These are phyloP conservation scores for Ogataea nonfermentans DNA, from an alignment of 805 yeast genomes.

Conservation along the genomic window DNA sequence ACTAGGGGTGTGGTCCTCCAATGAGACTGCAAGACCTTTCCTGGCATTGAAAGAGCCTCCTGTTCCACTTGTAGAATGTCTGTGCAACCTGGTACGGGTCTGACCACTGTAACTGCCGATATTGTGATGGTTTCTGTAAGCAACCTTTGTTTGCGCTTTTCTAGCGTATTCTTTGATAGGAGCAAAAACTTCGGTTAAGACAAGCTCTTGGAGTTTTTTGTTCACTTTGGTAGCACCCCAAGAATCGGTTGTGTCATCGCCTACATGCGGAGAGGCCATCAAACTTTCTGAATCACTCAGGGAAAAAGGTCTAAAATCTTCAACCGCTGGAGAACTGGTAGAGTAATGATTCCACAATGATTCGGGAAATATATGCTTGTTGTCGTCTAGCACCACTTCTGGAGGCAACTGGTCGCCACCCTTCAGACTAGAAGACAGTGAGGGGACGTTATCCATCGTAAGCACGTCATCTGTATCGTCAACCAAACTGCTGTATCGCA, in stretches of 20 bases:
- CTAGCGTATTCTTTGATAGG: constrained; percentile 40
- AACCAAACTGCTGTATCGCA: constrained; percentile 58
- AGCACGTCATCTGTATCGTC: constrained; percentile 25
- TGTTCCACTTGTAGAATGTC: constrained; percentile 31
- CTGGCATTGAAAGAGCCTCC: constrained; percentile 11
- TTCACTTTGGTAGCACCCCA: constrained; percentile 68
- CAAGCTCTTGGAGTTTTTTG: constrained; percentile 66
- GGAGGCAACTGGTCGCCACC: constrained; percentile 42
- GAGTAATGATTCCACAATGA: constrained; percentile 64
- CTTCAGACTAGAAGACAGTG: constrained; percentile 1
- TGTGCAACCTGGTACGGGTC: constrained; percentile 19
- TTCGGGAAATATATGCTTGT: constrained; percentile 86
- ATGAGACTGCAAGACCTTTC: constrained; percentile 4
- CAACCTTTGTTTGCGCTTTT: constrained; percentile 19
- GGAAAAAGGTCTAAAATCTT: background rate
- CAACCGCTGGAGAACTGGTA: constrained; percentile 16
- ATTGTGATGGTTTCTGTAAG: constrained; percentile 15
- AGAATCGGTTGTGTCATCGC: constrained; percentile 16
- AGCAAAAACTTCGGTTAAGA: constrained; percentile 70
- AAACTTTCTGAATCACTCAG: constrained; percentile 11
- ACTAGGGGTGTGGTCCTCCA: constrained; percentile 1
- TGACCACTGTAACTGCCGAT: constrained; percentile 10
- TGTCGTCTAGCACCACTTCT: constrained; percentile 90
- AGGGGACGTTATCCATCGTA: constrained; percentile 1
- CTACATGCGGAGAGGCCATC: constrained; percentile 17